phyloP scores from a whole-genome alignment of 495 filamentous ascomycete species.

The Letharia columbiana region DNA sequence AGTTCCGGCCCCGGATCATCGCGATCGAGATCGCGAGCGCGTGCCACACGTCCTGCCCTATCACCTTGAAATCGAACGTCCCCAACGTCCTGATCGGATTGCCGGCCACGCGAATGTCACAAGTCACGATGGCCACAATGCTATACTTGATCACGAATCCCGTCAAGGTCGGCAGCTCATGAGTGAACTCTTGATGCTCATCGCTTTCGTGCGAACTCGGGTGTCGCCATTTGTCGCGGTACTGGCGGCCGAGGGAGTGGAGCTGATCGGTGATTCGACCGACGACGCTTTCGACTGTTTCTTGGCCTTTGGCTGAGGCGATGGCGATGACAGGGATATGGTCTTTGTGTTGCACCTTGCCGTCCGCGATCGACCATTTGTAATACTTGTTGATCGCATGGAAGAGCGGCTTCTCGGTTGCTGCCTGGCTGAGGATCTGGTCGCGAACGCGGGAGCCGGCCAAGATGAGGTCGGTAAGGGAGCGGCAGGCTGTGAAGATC shows the following conservation, averaged over 20 bases:
- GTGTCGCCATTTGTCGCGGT: slow-evolving; percentile 22
- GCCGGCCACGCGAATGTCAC: slow-evolving; percentile 26
- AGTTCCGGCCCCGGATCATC: slow-evolving; percentile 33
- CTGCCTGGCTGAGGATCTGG: slow-evolving; percentile 25
- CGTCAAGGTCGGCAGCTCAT: slow-evolving; percentile 30
- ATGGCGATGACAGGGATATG: slow-evolving; percentile 33
- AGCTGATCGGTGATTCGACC: slow-evolving; percentile 29
- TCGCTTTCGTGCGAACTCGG: slow-evolving; percentile 6
- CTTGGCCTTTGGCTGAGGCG: slow-evolving; percentile 27
- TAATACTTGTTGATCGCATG: slow-evolving; percentile 34
- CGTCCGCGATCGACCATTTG: slow-evolving; percentile 39
- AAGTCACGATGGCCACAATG: slow-evolving; percentile 37
- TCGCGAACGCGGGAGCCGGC: slow-evolving; percentile 38
- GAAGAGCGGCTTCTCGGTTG: slow-evolving; percentile 31
- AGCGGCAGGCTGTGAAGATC: slow-evolving; percentile 30
- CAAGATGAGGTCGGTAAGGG: slow-evolving; percentile 33
- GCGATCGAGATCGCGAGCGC: slow-evolving; percentile 38
- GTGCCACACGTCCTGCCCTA: slow-evolving; percentile 42
- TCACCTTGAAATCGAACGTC: slow-evolving; percentile 35
- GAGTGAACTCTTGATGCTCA: slow-evolving; percentile 3
- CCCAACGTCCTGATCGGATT: slow-evolving; percentile 25
- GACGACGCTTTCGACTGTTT: slow-evolving; percentile 30
- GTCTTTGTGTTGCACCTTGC: slow-evolving; percentile 18
- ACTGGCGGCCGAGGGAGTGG: slow-evolving; percentile 27
- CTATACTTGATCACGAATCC: slow-evolving; percentile 37